A percentile compares a stretch with the other conserved stretches of the same genome.
phyloP scores from a whole-genome alignment of 2,329 filamentous ascomycete genomes.

The Harringtonia aguacate region DNA sequence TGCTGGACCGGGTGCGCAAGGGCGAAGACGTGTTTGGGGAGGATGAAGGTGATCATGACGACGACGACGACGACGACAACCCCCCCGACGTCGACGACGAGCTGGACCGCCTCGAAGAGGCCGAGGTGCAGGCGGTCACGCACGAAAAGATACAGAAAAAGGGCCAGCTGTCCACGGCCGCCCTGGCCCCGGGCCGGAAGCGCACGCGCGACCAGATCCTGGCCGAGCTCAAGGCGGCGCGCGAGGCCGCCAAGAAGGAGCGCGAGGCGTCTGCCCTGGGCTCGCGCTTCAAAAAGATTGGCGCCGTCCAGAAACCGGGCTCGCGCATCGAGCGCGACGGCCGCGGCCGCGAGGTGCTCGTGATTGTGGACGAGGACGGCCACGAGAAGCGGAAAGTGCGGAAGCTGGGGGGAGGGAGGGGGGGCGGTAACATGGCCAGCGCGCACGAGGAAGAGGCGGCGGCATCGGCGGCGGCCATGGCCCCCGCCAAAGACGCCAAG shows the following conservation, averaged over 20 bases:
- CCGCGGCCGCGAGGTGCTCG: slow-evolving; percentile 52
- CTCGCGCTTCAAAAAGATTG: slow-evolving; percentile 55
- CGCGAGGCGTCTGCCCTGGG: slow-evolving; percentile 39
- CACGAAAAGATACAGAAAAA: slow-evolving; percentile 47
- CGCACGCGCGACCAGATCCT: slow-evolving; percentile 56
- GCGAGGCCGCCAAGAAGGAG: slow-evolving; percentile 47
- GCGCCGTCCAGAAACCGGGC: slow-evolving; percentile 39
- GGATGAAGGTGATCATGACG: slow-evolving; percentile 14
- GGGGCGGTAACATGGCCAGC: too few relatives aligned
- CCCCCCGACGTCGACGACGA: slow-evolving; percentile 51
- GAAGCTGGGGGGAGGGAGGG: too few relatives aligned
- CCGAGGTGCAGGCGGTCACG: slow-evolving; percentile 40
- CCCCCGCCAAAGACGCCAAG: slow-evolving; percentile 43
- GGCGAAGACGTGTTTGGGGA: slow-evolving; percentile 53
- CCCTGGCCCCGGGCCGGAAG: slow-evolving; percentile 46
- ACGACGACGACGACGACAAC: slow-evolving; percentile 17
- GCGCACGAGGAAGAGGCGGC: slow-evolving; percentile 15
- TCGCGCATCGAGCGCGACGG: slow-evolving; percentile 50
- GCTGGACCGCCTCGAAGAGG: slow-evolving; percentile 46
- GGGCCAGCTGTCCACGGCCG: slow-evolving; percentile 45
- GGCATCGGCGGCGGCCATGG: slow-evolving; percentile 24
- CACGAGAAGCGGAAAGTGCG: slow-evolving; percentile 56
- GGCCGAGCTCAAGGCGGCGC: slow-evolving; percentile 53
- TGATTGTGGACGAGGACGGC: slow-evolving; percentile 55
- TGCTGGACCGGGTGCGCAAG: slow-evolving; percentile 57